Conservation (phyloP, 108 stramenopile species). For the Pseudonitzschia delicatissima region DNA sequence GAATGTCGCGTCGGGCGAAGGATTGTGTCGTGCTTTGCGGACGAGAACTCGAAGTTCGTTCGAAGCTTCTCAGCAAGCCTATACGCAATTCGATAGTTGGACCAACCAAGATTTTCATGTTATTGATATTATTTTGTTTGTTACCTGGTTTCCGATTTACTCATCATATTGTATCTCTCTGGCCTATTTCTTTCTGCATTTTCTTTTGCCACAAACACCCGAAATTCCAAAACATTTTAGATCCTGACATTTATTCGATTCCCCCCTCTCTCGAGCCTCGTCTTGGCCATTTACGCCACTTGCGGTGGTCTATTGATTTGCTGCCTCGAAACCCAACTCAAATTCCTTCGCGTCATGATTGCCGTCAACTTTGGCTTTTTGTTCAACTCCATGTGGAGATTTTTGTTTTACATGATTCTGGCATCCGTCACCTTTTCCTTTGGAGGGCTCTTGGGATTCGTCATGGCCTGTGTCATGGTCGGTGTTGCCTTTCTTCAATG, state of each 20-base stretch:
- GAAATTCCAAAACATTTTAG: too few species aligned
- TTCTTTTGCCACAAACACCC: not conserved
- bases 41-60: not conserved
- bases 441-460: constrained; percentile 51
- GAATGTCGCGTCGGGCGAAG: too few species aligned
- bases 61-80: not conserved
- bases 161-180: not conserved
- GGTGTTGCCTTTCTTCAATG: constrained; percentile 69
- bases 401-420: constrained; percentile 76
- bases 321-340: constrained; percentile 86
- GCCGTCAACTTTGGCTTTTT: constrained; percentile 87
- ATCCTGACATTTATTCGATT: constrained; percentile 47
- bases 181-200: not conserved
- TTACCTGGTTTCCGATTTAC: not conserved
- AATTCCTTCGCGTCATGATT: constrained; percentile 80
- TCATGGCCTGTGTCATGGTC: constrained; percentile 40
- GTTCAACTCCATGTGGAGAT: constrained; percentile 67
- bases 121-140: too few species aligned
- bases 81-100: not conserved
- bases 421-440: constrained; percentile 59
- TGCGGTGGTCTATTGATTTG: constrained; percentile 79
- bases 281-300: constrained; percentile 72
- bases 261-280: constrained; percentile 53
- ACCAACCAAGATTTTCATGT: too few species aligned
- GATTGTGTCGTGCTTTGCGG: not conserved